These are phyloP conservation scores for Monascus ruber DNA, from an alignment of 2,329 filamentous ascomycete genomes.

Conservation along the genomic window DNA sequence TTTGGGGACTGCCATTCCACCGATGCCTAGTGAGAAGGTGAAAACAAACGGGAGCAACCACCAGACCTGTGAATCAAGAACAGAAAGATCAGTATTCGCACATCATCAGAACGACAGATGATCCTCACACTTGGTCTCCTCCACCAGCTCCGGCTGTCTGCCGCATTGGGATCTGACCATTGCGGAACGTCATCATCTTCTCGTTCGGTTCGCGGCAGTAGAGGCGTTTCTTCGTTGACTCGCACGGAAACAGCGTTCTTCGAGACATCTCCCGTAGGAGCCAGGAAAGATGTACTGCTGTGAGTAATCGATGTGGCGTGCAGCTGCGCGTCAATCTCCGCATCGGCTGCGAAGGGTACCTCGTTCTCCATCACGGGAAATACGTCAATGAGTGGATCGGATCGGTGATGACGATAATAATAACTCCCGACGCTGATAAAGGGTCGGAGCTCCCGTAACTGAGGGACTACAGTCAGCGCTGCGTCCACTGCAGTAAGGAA, in stretches of 20 bases:
- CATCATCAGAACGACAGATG: not conserved
- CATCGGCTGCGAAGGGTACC: constrained; percentile 19
- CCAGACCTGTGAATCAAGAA: constrained; percentile 46
- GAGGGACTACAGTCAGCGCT: too few relatives aligned
- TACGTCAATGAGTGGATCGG: too few relatives aligned
- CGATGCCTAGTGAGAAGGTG: constrained; percentile 75
- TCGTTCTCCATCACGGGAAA: constrained; percentile 21
- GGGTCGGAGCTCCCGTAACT: too few relatives aligned
- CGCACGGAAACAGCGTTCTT: constrained; percentile 11
- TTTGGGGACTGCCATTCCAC: constrained; percentile 73
- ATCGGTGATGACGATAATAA: too few relatives aligned
- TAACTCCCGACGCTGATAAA: too few relatives aligned
- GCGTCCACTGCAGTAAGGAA: too few relatives aligned
- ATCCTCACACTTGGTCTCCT: constrained; percentile 39
- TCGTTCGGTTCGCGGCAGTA: constrained; percentile 8
- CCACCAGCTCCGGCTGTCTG: constrained; percentile 29
- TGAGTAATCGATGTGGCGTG: constrained; percentile 6
- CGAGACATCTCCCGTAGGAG: constrained; percentile 2
- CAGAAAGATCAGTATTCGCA: not conserved
- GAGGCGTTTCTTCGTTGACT: constrained; percentile 15
- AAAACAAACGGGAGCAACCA: constrained; percentile 76
- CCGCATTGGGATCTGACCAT: constrained; percentile 1
- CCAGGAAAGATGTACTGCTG: not conserved
- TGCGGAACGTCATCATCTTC: constrained; percentile 2
- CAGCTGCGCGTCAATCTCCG: constrained; percentile 20